These are phyloP conservation scores for Bidens hawaiensis DNA, from an alignment of 140 eudicot species.

Conservation along the genomic window DNA sequence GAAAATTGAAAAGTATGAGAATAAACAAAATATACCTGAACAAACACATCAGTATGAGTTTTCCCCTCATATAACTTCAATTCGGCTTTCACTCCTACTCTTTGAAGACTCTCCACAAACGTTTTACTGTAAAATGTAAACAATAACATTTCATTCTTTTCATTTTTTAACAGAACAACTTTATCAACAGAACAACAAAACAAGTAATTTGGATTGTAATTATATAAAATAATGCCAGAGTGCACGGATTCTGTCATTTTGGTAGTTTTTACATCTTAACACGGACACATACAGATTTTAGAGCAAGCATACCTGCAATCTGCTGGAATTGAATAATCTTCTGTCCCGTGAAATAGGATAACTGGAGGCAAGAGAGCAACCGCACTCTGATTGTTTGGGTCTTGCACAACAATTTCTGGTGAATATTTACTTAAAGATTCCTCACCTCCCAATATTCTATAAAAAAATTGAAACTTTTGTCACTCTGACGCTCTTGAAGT, in stretches of 20 bases:
- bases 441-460: conserved; percentile 93
- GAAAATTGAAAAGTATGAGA: too few relatives aligned
- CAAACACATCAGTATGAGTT: conserved; percentile 92
- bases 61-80: conserved; percentile 74
- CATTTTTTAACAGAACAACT: neutral
- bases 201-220: neutral
- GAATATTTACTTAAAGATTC: conserved; percentile 60
- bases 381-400: conserved; percentile 46
- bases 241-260: neutral
- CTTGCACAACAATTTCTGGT: conserved; percentile 78
- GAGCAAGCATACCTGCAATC: conserved; percentile 51
- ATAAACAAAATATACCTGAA: conserved; percentile 74
- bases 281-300: neutral
- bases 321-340: conserved; percentile 85
- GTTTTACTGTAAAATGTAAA: conserved; percentile 52
- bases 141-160: neutral
- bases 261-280: neutral
- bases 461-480: neutral
- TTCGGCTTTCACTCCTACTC: conserved; percentile 71
- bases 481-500: neutral
- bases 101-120: conserved; percentile 74
- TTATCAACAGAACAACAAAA: neutral
- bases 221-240: neutral
- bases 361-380: conserved; percentile 71
- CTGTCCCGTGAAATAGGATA: conserved; percentile 79